Conservation (phyloP, 768 basidiomycete genomes). For the Mycena indigotica region DNA sequence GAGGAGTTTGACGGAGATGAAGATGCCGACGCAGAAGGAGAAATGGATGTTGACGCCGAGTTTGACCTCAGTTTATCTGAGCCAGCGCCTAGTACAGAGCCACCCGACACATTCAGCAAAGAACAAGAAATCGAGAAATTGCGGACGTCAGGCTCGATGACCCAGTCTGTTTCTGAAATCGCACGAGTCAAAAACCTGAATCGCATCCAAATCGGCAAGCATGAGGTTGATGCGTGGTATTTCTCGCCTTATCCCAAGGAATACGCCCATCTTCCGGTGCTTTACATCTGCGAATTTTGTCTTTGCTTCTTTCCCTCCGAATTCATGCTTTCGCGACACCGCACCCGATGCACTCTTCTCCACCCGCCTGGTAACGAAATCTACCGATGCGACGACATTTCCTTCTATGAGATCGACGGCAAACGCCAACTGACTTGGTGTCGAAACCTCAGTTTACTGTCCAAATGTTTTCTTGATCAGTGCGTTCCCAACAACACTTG, state of each 20-base stretch:
- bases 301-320: constrained; percentile 88
- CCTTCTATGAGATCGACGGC: constrained; percentile 98
- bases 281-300: constrained; percentile 99
- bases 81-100: constrained; percentile 48
- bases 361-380: constrained; percentile 99
- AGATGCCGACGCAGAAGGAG: constrained; percentile 66
- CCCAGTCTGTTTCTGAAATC: constrained; percentile 96
- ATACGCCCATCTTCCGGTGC: constrained; percentile 91
- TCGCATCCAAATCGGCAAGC: constrained; percentile 90
- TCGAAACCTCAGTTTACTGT: constrained; percentile 92
- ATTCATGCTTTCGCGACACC: constrained; percentile 91
- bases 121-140: constrained; percentile 99
- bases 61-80: constrained; percentile 64
- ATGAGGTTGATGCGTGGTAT: constrained; percentile 99
- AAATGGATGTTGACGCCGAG: constrained; percentile 77
- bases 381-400: constrained; percentile 95
- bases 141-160: constrained; percentile 97
- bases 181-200: constrained; percentile 98
- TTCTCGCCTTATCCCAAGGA: constrained; percentile 99
- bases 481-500: constrained; percentile 43
- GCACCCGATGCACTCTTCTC: constrained; percentile 84
- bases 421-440: constrained; percentile 96
- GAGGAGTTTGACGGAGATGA: constrained; percentile 58
- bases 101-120: constrained; percentile 80
- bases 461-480: constrained; percentile 99